Percentiles rank a stretch among this genome's conserved stretches.
phyloP scores from a whole-genome alignment of 2,329 filamentous ascomycete genomes.

The Aureobasidium sp. region DNA sequence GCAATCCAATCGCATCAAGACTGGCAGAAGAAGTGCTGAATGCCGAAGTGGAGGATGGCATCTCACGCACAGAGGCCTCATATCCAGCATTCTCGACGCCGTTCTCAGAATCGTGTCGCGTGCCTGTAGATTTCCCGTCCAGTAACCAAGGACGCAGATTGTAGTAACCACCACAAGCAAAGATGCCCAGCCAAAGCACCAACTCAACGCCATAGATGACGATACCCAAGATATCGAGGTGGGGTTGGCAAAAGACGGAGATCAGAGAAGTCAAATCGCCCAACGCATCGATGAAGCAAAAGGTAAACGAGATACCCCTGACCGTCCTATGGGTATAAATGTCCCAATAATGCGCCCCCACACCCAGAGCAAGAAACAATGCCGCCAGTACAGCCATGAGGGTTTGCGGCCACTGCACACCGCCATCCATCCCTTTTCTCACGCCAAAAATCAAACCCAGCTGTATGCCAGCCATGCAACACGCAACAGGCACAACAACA shows the following conservation, averaged over 20 bases:
- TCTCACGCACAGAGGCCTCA: constrained; percentile 35
- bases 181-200: constrained; percentile 57
- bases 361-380: constrained; percentile 53
- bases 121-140: constrained; percentile 15
- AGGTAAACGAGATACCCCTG: constrained; percentile 62
- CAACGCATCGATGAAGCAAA: constrained; percentile 59
- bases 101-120: not conserved
- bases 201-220: constrained; percentile 60
- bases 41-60: constrained; percentile 54
- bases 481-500: constrained; percentile 43
- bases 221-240: constrained; percentile 52
- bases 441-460: constrained; percentile 49
- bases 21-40: constrained; percentile 48
- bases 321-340: constrained; percentile 59
- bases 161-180: constrained; percentile 56
- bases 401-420: constrained; percentile 52
- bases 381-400: constrained; percentile 60
- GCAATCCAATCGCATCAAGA: constrained; percentile 15
- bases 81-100: not conserved
- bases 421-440: constrained; percentile 35
- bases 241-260: constrained; percentile 53
- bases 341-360: constrained; percentile 60
- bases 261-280: constrained; percentile 60
- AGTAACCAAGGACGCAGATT: constrained; percentile 52
- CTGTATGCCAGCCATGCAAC: constrained; percentile 52